These are phyloP conservation scores for Penicillium bovifimosum DNA, from an alignment of 495 filamentous ascomycete species.

Conservation along the genomic window DNA sequence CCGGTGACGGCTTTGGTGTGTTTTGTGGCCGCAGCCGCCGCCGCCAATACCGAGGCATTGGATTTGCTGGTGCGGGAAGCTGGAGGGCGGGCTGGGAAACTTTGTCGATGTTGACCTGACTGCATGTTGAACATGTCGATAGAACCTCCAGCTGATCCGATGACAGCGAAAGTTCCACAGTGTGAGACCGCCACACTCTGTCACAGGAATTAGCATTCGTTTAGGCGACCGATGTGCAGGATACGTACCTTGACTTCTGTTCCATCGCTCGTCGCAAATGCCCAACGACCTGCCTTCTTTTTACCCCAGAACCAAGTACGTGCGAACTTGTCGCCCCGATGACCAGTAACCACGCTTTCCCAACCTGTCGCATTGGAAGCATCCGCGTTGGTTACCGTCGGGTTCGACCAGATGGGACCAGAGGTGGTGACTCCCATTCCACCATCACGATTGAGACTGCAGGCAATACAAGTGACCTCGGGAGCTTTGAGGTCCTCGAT, in stretches of 20 bases:
- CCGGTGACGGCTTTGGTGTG: constrained; percentile 84
- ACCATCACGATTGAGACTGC: constrained; percentile 86
- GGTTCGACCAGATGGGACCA: constrained; percentile 72
- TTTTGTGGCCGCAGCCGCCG: constrained; percentile 39
- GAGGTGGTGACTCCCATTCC: constrained; percentile 76
- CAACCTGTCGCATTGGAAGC: constrained; percentile 75
- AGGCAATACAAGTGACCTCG: constrained; percentile 83
- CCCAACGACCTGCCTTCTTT: constrained; percentile 88
- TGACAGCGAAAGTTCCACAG: constrained; percentile 90
- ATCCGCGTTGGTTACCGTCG: constrained; percentile 48
- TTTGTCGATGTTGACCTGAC: constrained; percentile 77
- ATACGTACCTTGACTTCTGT: constrained; percentile 60
- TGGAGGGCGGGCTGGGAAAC: constrained; percentile 69
- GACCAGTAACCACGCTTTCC: constrained; percentile 96
- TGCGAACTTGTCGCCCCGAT: constrained; percentile 75
- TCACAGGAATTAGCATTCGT: constrained; percentile 7
- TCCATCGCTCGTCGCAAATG: constrained; percentile 79
- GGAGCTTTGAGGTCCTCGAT: constrained; percentile 80
- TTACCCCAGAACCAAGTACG: constrained; percentile 98
- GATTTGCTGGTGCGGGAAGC: constrained; percentile 45
- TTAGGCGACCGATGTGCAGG: not conserved
- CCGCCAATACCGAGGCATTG: not conserved
- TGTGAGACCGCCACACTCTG: constrained; percentile 78
- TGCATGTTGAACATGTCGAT: constrained; percentile 97
- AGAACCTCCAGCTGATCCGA: constrained; percentile 75